Conservation (phyloP, 257 asterid genomes). For the Handroanthus guayacan region DNA sequence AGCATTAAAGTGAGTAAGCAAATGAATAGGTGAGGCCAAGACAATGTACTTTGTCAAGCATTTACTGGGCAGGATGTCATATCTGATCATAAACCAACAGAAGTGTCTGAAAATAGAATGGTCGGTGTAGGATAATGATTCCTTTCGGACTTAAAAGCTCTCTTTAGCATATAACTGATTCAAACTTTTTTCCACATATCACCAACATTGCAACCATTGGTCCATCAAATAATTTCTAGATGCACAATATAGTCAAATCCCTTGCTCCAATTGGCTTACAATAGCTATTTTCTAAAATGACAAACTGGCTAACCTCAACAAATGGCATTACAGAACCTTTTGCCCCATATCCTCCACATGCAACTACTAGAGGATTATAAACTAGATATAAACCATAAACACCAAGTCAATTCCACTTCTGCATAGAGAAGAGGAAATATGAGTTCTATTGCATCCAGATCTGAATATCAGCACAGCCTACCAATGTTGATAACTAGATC, state of each 20-base stretch:
- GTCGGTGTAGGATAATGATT: neutral
- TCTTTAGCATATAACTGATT: neutral
- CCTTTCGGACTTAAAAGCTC: neutral
- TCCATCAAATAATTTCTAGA: neutral
- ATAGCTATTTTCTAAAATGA: neutral
- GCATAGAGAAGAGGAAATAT: neutral
- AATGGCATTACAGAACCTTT: neutral
- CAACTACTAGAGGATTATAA: slow-evolving; percentile 5
- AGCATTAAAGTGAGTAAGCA: neutral
- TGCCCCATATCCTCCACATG: slow-evolving; percentile 10
- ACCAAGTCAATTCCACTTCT: neutral
- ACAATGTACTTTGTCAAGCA: neutral
- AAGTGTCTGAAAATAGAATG: neutral
- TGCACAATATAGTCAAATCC: neutral
- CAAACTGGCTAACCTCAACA: slow-evolving; percentile 18
- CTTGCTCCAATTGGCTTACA: neutral
- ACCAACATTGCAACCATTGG: neutral
- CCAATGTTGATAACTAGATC: neutral
- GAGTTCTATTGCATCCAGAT: neutral
- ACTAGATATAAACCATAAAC: slow-evolving; percentile 24
- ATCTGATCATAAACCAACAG: slow-evolving; percentile 10
- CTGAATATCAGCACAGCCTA: neutral
- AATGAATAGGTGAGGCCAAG: neutral
- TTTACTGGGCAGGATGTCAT: neutral
- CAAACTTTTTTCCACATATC: neutral